Evolutionary conservation across 2,329 filamentous ascomycete genomes (phyloP), one percentile per base, ranked within the genome.

Genomic region (Lachnellula subtilissima): DNA sequence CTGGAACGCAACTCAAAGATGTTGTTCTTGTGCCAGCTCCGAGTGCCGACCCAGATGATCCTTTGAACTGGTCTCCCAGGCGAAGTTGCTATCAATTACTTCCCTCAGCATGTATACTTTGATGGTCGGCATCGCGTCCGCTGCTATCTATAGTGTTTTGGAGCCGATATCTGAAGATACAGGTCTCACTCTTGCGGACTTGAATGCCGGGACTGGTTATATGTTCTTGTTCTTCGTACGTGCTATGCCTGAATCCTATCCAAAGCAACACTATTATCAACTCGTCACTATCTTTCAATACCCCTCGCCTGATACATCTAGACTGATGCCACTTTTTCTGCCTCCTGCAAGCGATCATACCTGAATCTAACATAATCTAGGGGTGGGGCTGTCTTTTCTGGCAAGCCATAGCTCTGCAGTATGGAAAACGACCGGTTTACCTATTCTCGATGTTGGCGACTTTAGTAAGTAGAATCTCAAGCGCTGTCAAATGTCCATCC

Each of bases 391-490:
- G 75, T 59, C 65, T 81, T 2, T 68, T 82, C 43, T 80, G 76
- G 74, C 78, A 81, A 60, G 78, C 79, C 2, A 63, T 82, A 32
- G 79, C 79, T 0, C 64, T 81, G 17, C 75, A 76, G 48, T 80
- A 78, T 57, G 79, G 79, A n/a, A 64, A 64, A 47, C 49, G 64
- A 12, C 60, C 61, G 7, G 57, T 64, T 3, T 66, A 65, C 47
- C 54, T 66, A 12, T 58, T 66, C 28, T 64, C 62, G 4, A 55
- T 65, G 53, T 52, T 73, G 75, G 67, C 64, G 47, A 69, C 61
- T 12, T 45, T 45, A 22, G 42, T 45, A 22, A 23, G 42, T 45
- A 45, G 19, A 12, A 23, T 45, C 2, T 12, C 5, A 22, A 3
- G 2, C 42, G 19, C 4, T 1, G 6, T 39, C 11, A 25, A 12